Base-by-base conservation (phyloP, 1,284 basidiomycete genomes). In the Ustilago bromivora region DNA sequence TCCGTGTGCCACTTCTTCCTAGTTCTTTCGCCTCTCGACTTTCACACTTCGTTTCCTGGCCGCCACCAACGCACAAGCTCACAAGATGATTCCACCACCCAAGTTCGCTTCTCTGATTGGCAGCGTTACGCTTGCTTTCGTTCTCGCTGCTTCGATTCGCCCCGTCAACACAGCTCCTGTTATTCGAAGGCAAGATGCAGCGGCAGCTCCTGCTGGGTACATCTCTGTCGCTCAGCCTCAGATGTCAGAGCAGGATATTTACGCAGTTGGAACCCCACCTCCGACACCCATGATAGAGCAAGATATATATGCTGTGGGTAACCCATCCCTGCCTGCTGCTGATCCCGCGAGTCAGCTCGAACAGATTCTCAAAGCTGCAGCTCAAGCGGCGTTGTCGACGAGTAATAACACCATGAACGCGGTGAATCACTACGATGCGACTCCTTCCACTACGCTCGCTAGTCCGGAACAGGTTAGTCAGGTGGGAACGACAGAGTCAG, bases 281-380 rank as follows among this genome's bases (percentile, higher is more conserved):
- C 34, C 38, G 10, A 40, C 71, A 15, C 17, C 19, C 66, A 76
- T 68, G 73, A 61, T 10, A 38, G 68, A 67, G n/a, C 65, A 67
- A n/a, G 73, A 76, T 28, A 71, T 76, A 28, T 76, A 76, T 56
- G 64, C 61, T n/a, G 38, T 76, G 7, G 73, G 69, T 0, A 71
- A 68, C 13, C 49, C 49, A 31, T 5, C 49, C 10, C 9, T 28
- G 9, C 49, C 49, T n/a, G 28, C 49, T 28, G 49, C 23, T 28
- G 49, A 51, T 12, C 23, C 49, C 10, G 15, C 31, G 9, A 46
- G n/a, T 19, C 31, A 41, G 41, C 19, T 68, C 55, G 36, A 71
- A 11, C 53, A 72, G 31, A 61, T 54, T 3, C 53, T 72, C 11
- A 57, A 72, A 36, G 65, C 57, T 0, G 71, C 71, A 2, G 46